These are phyloP conservation scores for Kodamaea hsintzibuensis DNA, from an alignment of 805 yeast species.

Conservation along the genomic window DNA sequence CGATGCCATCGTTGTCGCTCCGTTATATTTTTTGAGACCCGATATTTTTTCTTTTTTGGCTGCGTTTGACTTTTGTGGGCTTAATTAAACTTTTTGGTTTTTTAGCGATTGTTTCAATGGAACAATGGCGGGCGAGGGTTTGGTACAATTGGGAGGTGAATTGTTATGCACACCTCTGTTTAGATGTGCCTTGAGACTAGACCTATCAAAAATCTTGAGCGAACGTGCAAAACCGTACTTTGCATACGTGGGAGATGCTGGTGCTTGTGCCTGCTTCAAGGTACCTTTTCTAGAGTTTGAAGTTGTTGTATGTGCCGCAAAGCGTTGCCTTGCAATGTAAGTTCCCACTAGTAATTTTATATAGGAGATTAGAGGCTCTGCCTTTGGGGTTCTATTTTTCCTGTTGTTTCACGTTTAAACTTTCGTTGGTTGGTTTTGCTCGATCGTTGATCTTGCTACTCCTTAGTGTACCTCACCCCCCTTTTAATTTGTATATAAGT, in stretches of 20 bases:
- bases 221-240: not conserved
- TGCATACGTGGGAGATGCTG: not conserved
- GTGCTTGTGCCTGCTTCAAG: not conserved
- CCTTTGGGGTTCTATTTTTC: constrained; percentile 2
- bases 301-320: not conserved
- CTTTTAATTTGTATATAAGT: not conserved
- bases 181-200: not conserved
- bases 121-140: constrained; percentile 3
- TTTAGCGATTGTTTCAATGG: not conserved
- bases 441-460: constrained; percentile 9
- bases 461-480: constrained; percentile 5
- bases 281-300: not conserved
- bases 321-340: not conserved
- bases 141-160: not conserved
- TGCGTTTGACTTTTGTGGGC: not conserved
- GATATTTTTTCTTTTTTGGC: not conserved
- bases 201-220: not conserved
- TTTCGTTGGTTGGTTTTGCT: constrained; percentile 6
- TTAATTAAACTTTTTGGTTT: not conserved
- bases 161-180: constrained; percentile 3
- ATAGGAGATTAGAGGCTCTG: not conserved
- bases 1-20: not conserved
- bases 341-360: not conserved
- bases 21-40: not conserved
- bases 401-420: constrained; percentile 4